phyloP scores from a whole-genome alignment of 176 grass and related monocot species.

The Tillandsia leiboldiana region DNA sequence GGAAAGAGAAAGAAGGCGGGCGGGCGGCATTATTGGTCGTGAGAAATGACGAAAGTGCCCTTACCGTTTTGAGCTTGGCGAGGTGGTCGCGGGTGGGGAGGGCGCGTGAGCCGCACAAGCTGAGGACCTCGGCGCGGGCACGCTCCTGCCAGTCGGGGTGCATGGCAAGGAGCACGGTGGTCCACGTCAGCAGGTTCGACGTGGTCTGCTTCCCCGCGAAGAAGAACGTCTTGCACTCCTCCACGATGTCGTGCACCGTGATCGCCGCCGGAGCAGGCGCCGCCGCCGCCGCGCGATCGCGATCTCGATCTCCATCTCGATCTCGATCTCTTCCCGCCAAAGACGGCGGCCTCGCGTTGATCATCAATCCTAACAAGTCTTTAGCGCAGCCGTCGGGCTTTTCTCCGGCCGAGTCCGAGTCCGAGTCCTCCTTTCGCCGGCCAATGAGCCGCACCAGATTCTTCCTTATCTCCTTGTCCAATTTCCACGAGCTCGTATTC shows the following conservation, averaged over 20 bases:
- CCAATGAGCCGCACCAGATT: conserved; percentile 64
- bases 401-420: conserved; percentile 11
- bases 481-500: conserved; percentile 90
- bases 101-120: conserved; percentile 48
- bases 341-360: conserved; percentile 22
- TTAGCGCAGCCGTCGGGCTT: conserved; percentile 36
- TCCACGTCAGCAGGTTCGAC: conserved; percentile 73
- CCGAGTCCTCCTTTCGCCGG: conserved; percentile 34
- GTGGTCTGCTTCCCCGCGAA: conserved; percentile 98
- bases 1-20: too few species aligned
- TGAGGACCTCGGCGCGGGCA: conserved; percentile 54
- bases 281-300: not conserved
- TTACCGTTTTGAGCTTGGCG: conserved; percentile 20
- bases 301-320: too few species aligned
- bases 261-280: too few species aligned
- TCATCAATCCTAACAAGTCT: conserved; percentile 6
- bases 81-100: conserved; percentile 72
- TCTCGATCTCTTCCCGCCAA: too few species aligned
- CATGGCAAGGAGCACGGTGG: conserved; percentile 89
- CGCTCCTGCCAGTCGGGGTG: conserved; percentile 86
- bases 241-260: conserved; percentile 60
- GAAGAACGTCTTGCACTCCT: conserved; percentile 99
- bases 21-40: too few species aligned
- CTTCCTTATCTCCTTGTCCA: conserved; percentile 91
- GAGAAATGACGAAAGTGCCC: too few species aligned